A percentile compares a stretch with the other conserved stretches of the same genome.
These are phyloP conservation scores for Coniochaeta ligniaria DNA, from an alignment of 2,329 filamentous ascomycete genomes.

Conservation along the genomic window DNA sequence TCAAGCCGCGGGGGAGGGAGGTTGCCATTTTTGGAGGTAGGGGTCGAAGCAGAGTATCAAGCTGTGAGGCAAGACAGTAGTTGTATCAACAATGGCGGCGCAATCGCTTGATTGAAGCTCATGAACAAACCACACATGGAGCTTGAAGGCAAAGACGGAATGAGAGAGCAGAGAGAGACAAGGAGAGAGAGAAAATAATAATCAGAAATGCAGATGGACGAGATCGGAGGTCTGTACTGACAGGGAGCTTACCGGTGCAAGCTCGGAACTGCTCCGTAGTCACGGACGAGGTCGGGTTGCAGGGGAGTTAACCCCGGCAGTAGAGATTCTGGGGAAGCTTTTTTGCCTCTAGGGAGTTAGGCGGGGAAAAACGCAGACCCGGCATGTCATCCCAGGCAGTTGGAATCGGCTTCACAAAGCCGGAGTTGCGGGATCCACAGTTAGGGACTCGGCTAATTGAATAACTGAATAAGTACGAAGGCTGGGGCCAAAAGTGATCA, in stretches of 20 bases:
- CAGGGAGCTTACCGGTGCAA: not conserved
- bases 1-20: slow-evolving; percentile 55
- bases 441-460: not conserved
- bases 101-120: not conserved
- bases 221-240: not conserved
- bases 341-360: not conserved
- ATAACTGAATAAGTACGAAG: too few relatives aligned
- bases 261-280: not conserved
- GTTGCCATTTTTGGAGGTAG: slow-evolving; percentile 27
- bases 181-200: not conserved
- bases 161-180: not conserved
- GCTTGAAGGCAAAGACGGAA: not conserved
- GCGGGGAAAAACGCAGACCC: slow-evolving; percentile 1
- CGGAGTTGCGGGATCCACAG: too few relatives aligned
- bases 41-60: not conserved
- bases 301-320: not conserved
- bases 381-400: not conserved
- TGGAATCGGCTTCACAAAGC: not conserved
- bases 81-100: not conserved
- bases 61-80: not conserved
- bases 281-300: not conserved
- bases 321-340: not conserved
- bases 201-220: not conserved
- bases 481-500: too few relatives aligned
- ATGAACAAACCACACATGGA: not conserved